Base-by-base conservation (phyloP, 208 protist species). In the Trypanosoma grayi region DNA sequence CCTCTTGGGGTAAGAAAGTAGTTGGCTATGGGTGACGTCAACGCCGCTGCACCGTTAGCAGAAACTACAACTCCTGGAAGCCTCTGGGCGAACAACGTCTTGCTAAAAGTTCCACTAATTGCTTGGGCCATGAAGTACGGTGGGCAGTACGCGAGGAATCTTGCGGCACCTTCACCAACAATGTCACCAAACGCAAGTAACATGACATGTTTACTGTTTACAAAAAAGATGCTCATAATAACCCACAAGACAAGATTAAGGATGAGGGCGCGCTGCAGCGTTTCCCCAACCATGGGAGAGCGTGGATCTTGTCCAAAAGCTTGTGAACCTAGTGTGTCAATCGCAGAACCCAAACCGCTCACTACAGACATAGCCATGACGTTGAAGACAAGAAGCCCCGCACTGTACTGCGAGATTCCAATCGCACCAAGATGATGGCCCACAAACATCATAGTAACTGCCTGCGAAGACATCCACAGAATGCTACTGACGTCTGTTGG, bases 311-410 rank as follows among this genome's bases (percentile, higher is more conserved):
- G 62, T 28, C 84, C 84, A 51, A 73, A 87, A 14, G 84, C 80
- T 51, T 91, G 84, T n/a, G 84, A 85, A 30, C 75, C 75, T 22
- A 87, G 71, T 5, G 84, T 87, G 69, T 91, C 80, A 40, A 91
- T 85, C 25, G 84, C 80, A 4, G 78, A 70, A 44, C 73, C 76
- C 45, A 87, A 78, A 20, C 81, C 81, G 51, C 69, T 71, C 22
- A 81, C 58, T 46, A 92, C 65, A 39, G 76, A 86, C 55, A 87
- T 82, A 20, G 75, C 81, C 18, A 60, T 70, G 41, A 85, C 70
- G 69, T 92, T 85, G 69, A 88, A 86, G n/a, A 88, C 58, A 46
- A 81, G 60, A 60, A 92, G 60, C 18, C 64, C 75, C 22, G 76
- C 75, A 39, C 71, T 79, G 81, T 86, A 87, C 60, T 85, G 77